Evolutionary conservation across 345 rosid genomes (phyloP), one percentile per base, ranked within the genome.

Genomic region (Citrus sinensis): DNA sequence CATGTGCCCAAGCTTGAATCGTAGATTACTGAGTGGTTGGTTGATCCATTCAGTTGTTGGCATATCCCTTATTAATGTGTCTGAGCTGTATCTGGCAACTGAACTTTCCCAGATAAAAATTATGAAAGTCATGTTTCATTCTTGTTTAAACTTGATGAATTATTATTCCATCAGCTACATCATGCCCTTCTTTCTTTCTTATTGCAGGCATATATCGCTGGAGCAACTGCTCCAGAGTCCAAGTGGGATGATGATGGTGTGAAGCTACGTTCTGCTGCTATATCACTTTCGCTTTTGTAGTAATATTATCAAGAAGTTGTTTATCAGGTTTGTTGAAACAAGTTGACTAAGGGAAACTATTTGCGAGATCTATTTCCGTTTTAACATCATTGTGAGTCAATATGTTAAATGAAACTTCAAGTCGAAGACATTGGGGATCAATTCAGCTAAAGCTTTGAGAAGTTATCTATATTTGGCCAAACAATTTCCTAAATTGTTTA

Each of bases 141-240:
- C 27, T 37, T 74, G 20, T 35, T 55, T 13, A 55, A 35, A 42
- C 30, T 67, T 24, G 65, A 67, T 67, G 35, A 13, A 34, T 56
- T 46, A 29, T 35, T 61, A n/a, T 29, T 59, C 5, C 51, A 20
- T 14, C 24, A 25, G 4, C 27, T 54, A 59, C 68, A 74, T 9
- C 40, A 34, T 14, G 32, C 17, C 35, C 34, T 11, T 35, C 40
- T 34, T 11, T 35, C 40, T 7, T 72, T 56, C 27, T 71, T 68
- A 58, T 39, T 78, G 73, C 82, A 93, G 98, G 93, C 88, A 82
- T 85, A 83, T 78, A 88, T 95, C 29, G 93, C 93, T 63, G 99
- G 99, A 87, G 97, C 98, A 80, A 88, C 93, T 30, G 99, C 97
- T 2, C 95, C 97, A 2, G 85, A 86, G 82, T 90, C 91, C 61